A percentile compares a stretch with the other conserved stretches of the same genome.
phyloP scores from a whole-genome alignment of 2,329 filamentous ascomycete species.

The Monosporascus sp. region DNA sequence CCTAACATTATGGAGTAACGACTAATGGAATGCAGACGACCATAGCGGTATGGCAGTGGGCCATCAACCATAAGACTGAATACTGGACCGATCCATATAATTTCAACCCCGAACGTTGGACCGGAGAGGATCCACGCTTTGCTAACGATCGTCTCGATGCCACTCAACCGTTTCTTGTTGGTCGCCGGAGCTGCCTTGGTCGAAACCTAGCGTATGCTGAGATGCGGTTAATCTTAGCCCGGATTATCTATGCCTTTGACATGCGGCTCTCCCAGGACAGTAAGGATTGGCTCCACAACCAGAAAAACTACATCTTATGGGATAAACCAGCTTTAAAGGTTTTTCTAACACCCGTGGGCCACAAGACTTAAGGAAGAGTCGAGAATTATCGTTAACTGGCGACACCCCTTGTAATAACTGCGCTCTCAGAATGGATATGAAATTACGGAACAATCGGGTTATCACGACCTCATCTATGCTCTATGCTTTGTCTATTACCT shows the following conservation, averaged over 20 bases:
- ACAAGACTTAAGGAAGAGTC: too few species aligned
- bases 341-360: conserved; percentile 15
- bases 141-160: neutral
- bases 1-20: too few species aligned
- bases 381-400: too few species aligned
- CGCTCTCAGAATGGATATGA: too few species aligned
- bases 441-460: too few species aligned
- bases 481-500: too few species aligned
- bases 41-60: neutral
- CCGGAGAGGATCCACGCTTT: neutral
- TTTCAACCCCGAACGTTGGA: neutral
- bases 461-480: too few species aligned
- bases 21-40: too few species aligned
- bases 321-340: conserved; percentile 24
- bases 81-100: neutral
- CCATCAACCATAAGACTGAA: neutral
- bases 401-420: too few species aligned
- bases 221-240: conserved; percentile 32
- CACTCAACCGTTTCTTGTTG: conserved; percentile 7
- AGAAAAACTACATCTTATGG: conserved; percentile 26
- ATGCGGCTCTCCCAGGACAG: conserved; percentile 21
- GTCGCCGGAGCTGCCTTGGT: conserved; percentile 29
- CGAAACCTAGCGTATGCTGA: conserved; percentile 32
- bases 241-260: conserved; percentile 32
- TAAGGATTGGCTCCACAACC: conserved; percentile 21